These are phyloP conservation scores for Ogataea pignaliae DNA, from an alignment of 805 yeast genomes.

Conservation along the genomic window DNA sequence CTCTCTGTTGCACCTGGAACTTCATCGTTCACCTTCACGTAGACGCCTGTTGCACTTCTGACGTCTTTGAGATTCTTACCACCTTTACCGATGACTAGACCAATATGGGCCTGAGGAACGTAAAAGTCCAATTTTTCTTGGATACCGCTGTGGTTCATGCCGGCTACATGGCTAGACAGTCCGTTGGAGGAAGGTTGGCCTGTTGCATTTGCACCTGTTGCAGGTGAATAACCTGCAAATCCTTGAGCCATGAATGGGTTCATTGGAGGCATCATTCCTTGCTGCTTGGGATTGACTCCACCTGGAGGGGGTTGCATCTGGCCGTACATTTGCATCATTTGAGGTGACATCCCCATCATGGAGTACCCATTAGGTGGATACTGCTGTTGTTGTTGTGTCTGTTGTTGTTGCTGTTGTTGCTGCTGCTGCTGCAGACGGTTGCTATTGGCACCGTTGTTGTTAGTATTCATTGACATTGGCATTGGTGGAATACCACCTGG, in stretches of 20 bases:
- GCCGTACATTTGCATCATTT: slow-evolving; percentile 23
- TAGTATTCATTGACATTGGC: neutral
- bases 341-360: slow-evolving; percentile 25
- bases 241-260: slow-evolving; percentile 4
- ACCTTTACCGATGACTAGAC: slow-evolving; percentile 81
- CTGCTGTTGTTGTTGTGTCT: slow-evolving; percentile 9
- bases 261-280: slow-evolving; percentile 4
- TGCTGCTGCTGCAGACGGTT: neutral
- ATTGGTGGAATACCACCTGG: neutral
- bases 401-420: slow-evolving; percentile 1
- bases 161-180: too few relatives aligned
- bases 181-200: slow-evolving; percentile 10
- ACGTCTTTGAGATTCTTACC: slow-evolving; percentile 80
- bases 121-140: slow-evolving; percentile 59
- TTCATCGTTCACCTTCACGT: slow-evolving; percentile 63
- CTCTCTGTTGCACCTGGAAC: slow-evolving; percentile 55
- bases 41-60: slow-evolving; percentile 68
- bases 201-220: slow-evolving; percentile 7
- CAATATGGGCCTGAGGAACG: slow-evolving; percentile 76
- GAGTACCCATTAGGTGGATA: slow-evolving; percentile 8
- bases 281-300: slow-evolving; percentile 2
- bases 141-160: slow-evolving; percentile 3
- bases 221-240: slow-evolving; percentile 4
- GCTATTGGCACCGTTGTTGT: neutral
- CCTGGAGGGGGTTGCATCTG: slow-evolving; percentile 14